These are phyloP conservation scores for Russula sp. DNA, from an alignment of 768 basidiomycete species.

Conservation along the genomic window DNA sequence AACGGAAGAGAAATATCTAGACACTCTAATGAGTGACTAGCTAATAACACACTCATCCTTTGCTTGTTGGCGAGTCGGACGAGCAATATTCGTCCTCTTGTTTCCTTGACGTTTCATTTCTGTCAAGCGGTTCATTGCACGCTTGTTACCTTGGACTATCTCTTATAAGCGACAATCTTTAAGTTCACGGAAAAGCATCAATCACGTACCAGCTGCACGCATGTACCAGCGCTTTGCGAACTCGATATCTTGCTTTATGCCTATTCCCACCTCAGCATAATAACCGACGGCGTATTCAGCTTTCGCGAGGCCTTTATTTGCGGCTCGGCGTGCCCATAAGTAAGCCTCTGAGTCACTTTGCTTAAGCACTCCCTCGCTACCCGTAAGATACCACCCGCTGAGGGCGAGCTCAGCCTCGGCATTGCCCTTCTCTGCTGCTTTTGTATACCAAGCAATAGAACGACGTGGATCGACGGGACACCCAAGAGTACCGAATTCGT, in stretches of 20 bases:
- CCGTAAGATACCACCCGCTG: constrained; percentile 98
- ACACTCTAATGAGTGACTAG: constrained; percentile 17
- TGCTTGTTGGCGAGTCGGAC: constrained; percentile 91
- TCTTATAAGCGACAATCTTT: not conserved
- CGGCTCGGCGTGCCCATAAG: constrained; percentile 93
- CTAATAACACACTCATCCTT: constrained; percentile 90
- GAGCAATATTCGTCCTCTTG: constrained; percentile 69
- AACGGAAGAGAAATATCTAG: not conserved
- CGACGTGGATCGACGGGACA: constrained; percentile 92
- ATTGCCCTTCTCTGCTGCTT: constrained; percentile 95
- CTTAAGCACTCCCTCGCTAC: constrained; percentile 91
- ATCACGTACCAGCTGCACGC: constrained; percentile 83
- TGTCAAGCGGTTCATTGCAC: constrained; percentile 92
- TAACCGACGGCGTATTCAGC: constrained; percentile 99
- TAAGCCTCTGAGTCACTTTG: constrained; percentile 99
- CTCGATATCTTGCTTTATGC: constrained; percentile 93
- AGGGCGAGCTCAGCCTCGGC: constrained; percentile 92
- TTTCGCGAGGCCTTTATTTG: constrained; percentile 93
- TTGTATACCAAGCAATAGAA: constrained; percentile 98
- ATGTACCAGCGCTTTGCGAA: constrained; percentile 99
- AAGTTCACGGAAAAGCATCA: constrained; percentile 9
- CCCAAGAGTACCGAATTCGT: constrained; percentile 84
- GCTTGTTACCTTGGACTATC: constrained; percentile 94
- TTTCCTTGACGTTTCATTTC: constrained; percentile 91
- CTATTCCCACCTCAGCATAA: constrained; percentile 97